These are phyloP conservation scores for Aspergillus terreus DNA, from an alignment of 2,329 filamentous ascomycete species.

Conservation along the genomic window DNA sequence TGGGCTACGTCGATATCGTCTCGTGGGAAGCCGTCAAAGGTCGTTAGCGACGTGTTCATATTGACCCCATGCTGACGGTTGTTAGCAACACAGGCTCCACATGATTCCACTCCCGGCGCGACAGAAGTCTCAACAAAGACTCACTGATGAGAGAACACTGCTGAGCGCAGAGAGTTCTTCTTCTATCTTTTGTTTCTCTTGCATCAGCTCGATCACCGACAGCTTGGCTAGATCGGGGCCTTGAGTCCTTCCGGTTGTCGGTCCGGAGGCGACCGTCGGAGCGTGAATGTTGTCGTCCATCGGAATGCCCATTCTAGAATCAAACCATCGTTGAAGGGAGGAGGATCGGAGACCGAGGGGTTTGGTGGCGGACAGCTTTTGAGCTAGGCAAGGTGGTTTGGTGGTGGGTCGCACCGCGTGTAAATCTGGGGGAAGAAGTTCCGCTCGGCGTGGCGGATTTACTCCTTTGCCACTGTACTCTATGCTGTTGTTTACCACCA, in stretches of 20 bases:
- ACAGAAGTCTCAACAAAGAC: constrained; percentile 26
- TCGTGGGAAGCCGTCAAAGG: constrained; percentile 85
- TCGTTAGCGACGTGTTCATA: constrained; percentile 86
- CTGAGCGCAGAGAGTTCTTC: constrained; percentile 81
- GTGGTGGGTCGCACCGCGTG: background rate
- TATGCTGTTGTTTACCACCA: too few species aligned
- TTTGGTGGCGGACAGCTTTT: constrained; percentile 6
- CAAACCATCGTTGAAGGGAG: constrained; percentile 7
- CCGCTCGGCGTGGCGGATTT: constrained; percentile 1
- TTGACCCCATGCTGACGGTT: constrained; percentile 75
- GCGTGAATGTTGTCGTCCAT: constrained; percentile 65
- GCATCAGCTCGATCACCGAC: constrained; percentile 74
- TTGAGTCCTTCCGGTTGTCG: constrained; percentile 55
- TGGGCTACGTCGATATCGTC: constrained; percentile 93
- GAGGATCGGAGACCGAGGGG: constrained; percentile 3
- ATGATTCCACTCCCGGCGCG: background rate
- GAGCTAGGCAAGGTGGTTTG: background rate
- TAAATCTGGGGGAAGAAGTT: constrained; percentile 3
- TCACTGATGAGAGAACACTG: constrained; percentile 81
- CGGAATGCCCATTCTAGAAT: constrained; percentile 47
- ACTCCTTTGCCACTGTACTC: background rate
- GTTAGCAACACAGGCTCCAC: background rate
- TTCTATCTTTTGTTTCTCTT: constrained; percentile 80
- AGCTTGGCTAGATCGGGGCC: constrained; percentile 62
- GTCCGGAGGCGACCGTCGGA: constrained; percentile 73